phyloP scores from a whole-genome alignment of 2,329 filamentous ascomycete genomes.

The Aurifilum marmelostoma region DNA sequence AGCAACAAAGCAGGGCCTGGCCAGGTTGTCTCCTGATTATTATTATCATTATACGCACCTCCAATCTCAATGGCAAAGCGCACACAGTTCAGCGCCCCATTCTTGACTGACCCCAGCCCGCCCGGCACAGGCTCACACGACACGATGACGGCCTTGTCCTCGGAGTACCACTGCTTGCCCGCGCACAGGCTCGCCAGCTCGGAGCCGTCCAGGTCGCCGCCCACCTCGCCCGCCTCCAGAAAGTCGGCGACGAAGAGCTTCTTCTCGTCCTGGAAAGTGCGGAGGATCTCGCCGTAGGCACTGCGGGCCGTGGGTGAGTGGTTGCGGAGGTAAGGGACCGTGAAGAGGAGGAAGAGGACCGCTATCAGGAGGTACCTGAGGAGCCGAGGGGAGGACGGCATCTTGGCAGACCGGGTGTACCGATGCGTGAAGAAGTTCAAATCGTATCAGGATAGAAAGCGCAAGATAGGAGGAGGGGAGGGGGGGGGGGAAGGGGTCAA shows the following conservation, averaged over 20 bases:
- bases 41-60: constrained; percentile 37
- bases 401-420: constrained; percentile 24
- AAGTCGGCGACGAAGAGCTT: constrained; percentile 41
- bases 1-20: constrained; percentile 24
- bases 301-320: constrained; percentile 20
- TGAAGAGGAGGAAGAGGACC: constrained; percentile 34
- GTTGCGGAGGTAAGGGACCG: constrained; percentile 33
- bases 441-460: not conserved
- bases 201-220: constrained; percentile 38
- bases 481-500: too few species aligned
- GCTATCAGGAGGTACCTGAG: constrained; percentile 34
- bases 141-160: constrained; percentile 42
- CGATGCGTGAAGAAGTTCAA: not conserved
- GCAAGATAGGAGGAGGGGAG: not conserved
- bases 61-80: constrained; percentile 52
- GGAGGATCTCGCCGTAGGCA: constrained; percentile 34
- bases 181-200: constrained; percentile 41
- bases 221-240: constrained; percentile 38
- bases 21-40: too few species aligned
- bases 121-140: constrained; percentile 48
- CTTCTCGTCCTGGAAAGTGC: constrained; percentile 39
- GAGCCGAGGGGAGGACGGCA: constrained; percentile 35
- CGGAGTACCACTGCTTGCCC: constrained; percentile 42
- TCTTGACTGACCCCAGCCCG: constrained; percentile 48
- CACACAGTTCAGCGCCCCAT: constrained; percentile 49